These are phyloP conservation scores for Lactarius evosmus DNA, from an alignment of 768 basidiomycete genomes.

Conservation along the genomic window DNA sequence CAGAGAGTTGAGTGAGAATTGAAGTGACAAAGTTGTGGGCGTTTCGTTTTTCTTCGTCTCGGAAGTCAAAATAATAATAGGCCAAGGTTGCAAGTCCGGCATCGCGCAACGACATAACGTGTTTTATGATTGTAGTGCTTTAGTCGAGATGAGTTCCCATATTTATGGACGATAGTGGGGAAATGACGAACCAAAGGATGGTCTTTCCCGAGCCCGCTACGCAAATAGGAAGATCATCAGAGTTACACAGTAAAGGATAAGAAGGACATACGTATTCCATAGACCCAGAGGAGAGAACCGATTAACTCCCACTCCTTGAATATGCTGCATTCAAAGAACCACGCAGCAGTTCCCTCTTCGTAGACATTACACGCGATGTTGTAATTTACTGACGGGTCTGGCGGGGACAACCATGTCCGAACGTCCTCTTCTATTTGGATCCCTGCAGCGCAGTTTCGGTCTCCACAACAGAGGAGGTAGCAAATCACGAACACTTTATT, in stretches of 20 bases:
- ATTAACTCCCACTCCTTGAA: not conserved
- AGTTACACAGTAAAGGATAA: not conserved
- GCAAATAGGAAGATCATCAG: too few species aligned
- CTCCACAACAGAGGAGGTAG: not conserved
- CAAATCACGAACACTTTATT: not conserved
- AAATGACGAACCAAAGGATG: too few species aligned
- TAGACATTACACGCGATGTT: not conserved
- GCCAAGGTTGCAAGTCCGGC: too few species aligned
- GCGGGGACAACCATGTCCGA: not conserved
- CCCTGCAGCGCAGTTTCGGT: not conserved
- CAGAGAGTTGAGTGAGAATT: too few species aligned
- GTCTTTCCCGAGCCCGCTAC: too few species aligned
- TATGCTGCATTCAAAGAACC: not conserved
- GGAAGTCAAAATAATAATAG: too few species aligned
- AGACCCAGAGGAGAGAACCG: not conserved
- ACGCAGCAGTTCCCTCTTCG: not conserved
- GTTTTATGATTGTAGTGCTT: too few species aligned
- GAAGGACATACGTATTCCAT: not conserved
- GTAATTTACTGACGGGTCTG: not conserved
- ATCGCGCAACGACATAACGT: too few species aligned
- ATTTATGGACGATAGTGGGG: too few species aligned
- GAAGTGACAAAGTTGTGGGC: too few species aligned
- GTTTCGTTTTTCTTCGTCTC: too few species aligned
- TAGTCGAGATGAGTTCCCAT: too few species aligned
- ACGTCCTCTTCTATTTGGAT: not conserved